phyloP scores from a whole-genome alignment of 352 stramenopile genomes.

The Pythium insidiosum region DNA sequence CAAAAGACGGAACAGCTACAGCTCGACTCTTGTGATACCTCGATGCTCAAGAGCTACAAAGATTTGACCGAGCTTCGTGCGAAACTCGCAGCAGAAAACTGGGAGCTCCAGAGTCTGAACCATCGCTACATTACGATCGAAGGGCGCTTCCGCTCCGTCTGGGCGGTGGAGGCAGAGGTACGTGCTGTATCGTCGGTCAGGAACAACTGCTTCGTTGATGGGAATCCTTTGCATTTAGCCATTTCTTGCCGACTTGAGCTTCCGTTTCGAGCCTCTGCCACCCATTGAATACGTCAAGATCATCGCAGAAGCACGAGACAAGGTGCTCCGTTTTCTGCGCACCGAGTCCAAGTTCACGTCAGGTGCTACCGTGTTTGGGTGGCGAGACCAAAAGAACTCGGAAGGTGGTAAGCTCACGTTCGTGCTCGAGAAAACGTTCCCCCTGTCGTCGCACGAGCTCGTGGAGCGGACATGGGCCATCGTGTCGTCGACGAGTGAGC shows the following conservation, averaged over 20 bases:
- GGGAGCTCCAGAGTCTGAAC: no score
- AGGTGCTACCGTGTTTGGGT: slow-evolving; percentile 5
- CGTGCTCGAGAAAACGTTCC: slow-evolving; percentile 4
- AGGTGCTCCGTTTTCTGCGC: background rate
- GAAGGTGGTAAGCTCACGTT: background rate
- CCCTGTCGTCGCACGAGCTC: background rate
- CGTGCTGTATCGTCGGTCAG: no score
- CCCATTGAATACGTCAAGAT: background rate
- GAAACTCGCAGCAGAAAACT: no score
- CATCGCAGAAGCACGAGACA: background rate
- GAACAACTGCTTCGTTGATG: no score
- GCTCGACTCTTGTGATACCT: no score
- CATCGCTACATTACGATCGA: no score
- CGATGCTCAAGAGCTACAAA: no score
- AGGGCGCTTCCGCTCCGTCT: no score
- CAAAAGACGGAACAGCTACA: no score
- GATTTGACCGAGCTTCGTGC: no score
- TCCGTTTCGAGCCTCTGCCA: background rate
- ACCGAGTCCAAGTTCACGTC: background rate
- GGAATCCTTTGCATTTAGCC: no score
- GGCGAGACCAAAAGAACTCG: background rate
- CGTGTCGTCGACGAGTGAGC: background rate
- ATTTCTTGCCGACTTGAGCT: background rate
- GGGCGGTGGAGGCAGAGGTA: no score
- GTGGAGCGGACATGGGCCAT: slow-evolving; percentile 5